phyloP scores from a whole-genome alignment of 164 flowering plant species.

The Amborella trichopoda region DNA sequence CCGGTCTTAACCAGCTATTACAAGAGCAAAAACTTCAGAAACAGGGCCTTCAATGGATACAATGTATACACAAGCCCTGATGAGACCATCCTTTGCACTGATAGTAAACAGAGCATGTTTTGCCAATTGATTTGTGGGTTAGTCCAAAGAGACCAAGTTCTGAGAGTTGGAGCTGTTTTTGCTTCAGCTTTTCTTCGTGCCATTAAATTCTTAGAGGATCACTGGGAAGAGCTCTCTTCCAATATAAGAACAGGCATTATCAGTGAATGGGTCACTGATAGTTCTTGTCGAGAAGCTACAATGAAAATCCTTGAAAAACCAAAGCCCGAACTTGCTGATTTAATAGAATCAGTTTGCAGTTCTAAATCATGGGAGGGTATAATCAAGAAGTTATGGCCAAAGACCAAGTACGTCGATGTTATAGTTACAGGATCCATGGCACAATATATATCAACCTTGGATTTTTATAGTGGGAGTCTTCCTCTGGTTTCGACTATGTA shows the following conservation, averaged over 20 bases:
- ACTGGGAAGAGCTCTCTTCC: slow-evolving; percentile 36
- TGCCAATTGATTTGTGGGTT: slow-evolving; percentile 73
- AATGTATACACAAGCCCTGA: slow-evolving; percentile 30
- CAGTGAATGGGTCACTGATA: slow-evolving; percentile 36
- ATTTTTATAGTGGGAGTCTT: slow-evolving; percentile 44
- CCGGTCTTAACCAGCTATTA: slow-evolving; percentile 36
- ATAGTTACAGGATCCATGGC: slow-evolving; percentile 75
- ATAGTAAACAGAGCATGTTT: slow-evolving; percentile 67
- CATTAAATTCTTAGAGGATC: slow-evolving; percentile 48
- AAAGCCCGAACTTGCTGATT: slow-evolving; percentile 28
- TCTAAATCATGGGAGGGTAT: slow-evolving; percentile 47
- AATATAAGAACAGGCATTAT: slow-evolving; percentile 47
- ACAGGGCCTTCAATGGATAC: slow-evolving; percentile 23
- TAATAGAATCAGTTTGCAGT: slow-evolving; percentile 27
- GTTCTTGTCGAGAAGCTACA: slow-evolving; percentile 24
- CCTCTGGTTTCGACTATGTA: slow-evolving; percentile 66
- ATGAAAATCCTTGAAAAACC: slow-evolving; percentile 23
- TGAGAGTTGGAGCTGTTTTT: slow-evolving; percentile 69
- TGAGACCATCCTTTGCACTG: slow-evolving; percentile 45
- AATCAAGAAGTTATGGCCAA: slow-evolving; percentile 54
- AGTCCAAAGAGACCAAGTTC: slow-evolving; percentile 34
- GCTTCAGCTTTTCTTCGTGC: slow-evolving; percentile 72
- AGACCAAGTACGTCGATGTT: slow-evolving; percentile 57
- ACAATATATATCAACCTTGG: slow-evolving; percentile 49
- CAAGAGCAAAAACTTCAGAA: slow-evolving; percentile 27